phyloP scores from a whole-genome alignment of 352 stramenopile species.

The Globisporangium abappressorium region DNA sequence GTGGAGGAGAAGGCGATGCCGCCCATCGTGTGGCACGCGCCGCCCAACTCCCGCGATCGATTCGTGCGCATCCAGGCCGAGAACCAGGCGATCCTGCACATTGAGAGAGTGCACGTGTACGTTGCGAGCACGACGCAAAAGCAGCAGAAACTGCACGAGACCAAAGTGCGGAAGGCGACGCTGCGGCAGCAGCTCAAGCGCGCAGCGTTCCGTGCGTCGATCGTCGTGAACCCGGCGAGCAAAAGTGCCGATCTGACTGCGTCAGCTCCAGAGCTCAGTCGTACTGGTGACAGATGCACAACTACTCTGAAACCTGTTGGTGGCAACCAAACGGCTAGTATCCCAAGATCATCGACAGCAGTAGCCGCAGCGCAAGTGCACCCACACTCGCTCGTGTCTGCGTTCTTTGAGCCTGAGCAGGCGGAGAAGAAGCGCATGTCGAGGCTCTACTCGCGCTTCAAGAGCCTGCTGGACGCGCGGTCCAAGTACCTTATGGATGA shows the following conservation, averaged over 20 bases:
- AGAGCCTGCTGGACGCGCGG: slow-evolving; percentile 47
- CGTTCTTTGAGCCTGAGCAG: slow-evolving; percentile 44
- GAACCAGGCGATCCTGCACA: slow-evolving; percentile 44
- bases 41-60: slow-evolving; percentile 47
- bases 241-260: background rate
- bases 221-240: slow-evolving; percentile 26
- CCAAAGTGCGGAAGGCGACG: slow-evolving; percentile 16
- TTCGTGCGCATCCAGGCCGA: slow-evolving; percentile 64
- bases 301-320: background rate
- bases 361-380: slow-evolving; percentile 1
- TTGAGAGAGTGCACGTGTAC: slow-evolving; percentile 58
- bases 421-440: slow-evolving; percentile 56
- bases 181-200: slow-evolving; percentile 41
- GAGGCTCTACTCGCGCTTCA: slow-evolving; percentile 63
- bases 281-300: background rate
- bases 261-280: background rate
- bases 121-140: slow-evolving; percentile 25
- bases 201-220: slow-evolving; percentile 53
- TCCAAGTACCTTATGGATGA: slow-evolving; percentile 20
- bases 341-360: background rate
- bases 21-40: slow-evolving; percentile 43
- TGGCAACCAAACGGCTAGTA: background rate
- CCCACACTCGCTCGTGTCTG: slow-evolving; percentile 15
- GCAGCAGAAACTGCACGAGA: slow-evolving; percentile 20
- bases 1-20: slow-evolving; percentile 25